These are phyloP conservation scores for Ligustrum vulgare DNA, from an alignment of 257 asterid species.

Conservation along the genomic window DNA sequence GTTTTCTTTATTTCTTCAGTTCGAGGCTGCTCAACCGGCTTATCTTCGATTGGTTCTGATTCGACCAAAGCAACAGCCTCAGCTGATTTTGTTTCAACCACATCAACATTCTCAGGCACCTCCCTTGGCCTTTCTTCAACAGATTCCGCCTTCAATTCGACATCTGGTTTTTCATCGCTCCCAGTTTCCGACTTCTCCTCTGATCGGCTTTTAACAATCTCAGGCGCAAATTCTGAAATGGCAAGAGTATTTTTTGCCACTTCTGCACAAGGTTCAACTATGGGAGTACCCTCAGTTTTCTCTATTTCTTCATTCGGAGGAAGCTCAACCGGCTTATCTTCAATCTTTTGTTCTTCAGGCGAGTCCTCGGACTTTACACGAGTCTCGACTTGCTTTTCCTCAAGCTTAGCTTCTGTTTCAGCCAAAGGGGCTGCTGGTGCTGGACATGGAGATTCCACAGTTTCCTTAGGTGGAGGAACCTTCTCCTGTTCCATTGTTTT, in stretches of 20 bases:
- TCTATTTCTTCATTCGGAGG: conserved; percentile 26
- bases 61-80: conserved; percentile 31
- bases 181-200: conserved; percentile 27
- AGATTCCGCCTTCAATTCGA: conserved; percentile 21
- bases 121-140: conserved; percentile 34
- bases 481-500: conserved; percentile 38
- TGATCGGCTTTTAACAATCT: conserved; percentile 16
- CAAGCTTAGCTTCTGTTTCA: conserved; percentile 32
- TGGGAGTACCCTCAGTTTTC: conserved; percentile 34
- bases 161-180: conserved; percentile 22
- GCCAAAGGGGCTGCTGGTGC: conserved; percentile 27
- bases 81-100: conserved; percentile 28
- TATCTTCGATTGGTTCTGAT: conserved; percentile 31
- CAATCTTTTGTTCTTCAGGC: conserved; percentile 19
- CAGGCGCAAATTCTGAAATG: conserved; percentile 15
- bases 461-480: conserved; percentile 30
- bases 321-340: conserved; percentile 43
- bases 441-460: conserved; percentile 23
- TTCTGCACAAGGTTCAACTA: conserved; percentile 19
- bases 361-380: conserved; percentile 19
- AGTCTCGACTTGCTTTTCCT: conserved; percentile 23
- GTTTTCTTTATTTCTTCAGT: conserved; percentile 28
- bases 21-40: conserved; percentile 37
- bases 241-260: background rate
- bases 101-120: conserved; percentile 24